Base-by-base conservation (phyloP, 192 early-diverging fungal species). In the Linnemannia elongata region DNA sequence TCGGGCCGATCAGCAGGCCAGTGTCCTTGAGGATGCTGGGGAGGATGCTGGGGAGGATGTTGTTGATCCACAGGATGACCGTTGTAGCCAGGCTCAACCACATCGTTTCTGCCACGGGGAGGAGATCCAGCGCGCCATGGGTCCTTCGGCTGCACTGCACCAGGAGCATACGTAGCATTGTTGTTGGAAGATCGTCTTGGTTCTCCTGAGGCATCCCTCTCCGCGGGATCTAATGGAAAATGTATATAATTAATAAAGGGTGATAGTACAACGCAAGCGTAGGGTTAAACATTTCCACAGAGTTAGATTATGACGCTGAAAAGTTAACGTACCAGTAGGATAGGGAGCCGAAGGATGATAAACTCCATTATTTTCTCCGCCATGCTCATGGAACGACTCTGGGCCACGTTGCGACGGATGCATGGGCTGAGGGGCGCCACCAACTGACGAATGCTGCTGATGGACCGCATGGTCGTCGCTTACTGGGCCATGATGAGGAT, bases 51-150 rank as follows among this genome's bases (percentile, higher is more conserved):
- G 35, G 63, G 60, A 4, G 60, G 44, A n/a, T 72, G 81, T 30
- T 76, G 75, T 72, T 76, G 75, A 7, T 71, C 45, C 15, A 47
- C 47, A 30, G 69, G 17, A 20, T 75, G 78, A 3, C 27, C 54
- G 6, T 54, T 55, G 44, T 52, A 66, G 41, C 38, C 30, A 42
- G 55, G 41, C 30, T 80, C 72, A 6, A 27, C 27, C 33, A 38
- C 18, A 7, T 55, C 69, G 9, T 38, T 27, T 17, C 69, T 30
- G 12, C 27, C 39, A 27, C 55, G 68, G 9, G 77, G 38, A 2
- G 77, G 77, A 15, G 77, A 78, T 33, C 49, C 68, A 15, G 36
- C 30, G n/a, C 22, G 30, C 77, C 77, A 78, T 10, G 44, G 68
- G 22, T 13, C 39, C 1, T 33, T 30, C 6, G 72, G 69, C 20